A percentile compares a stretch with the other conserved stretches of the same genome.
Evolutionary conservation across 257 asterid genomes (phyloP).

Genomic region (Solanum chaucha): DNA sequence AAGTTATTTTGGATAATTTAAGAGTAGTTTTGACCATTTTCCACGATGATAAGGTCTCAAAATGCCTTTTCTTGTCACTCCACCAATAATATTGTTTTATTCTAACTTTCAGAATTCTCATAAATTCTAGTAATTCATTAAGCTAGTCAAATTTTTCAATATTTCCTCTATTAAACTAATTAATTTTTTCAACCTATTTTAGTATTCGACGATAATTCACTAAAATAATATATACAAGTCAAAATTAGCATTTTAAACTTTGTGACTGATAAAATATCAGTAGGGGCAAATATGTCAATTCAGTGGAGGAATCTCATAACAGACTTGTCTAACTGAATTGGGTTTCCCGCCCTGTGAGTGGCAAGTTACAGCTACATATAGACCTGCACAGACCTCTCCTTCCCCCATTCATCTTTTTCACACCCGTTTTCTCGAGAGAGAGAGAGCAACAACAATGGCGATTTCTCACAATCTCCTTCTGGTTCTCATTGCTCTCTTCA

Average conservation of each 20-base stretch:
- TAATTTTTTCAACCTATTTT: background rate
- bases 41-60: background rate
- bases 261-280: background rate
- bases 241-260: background rate
- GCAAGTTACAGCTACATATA: background rate
- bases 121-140: no score
- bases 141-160: background rate
- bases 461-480: slow-evolving; percentile 22
- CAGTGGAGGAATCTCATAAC: background rate
- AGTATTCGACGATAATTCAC: background rate
- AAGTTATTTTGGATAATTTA: no score
- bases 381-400: background rate
- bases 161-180: background rate
- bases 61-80: background rate
- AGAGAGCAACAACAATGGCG: slow-evolving; percentile 27
- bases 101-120: background rate
- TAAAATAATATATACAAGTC: background rate
- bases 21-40: no score
- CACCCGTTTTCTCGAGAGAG: background rate
- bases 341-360: background rate
- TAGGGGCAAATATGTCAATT: background rate
- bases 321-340: background rate
- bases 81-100: background rate
- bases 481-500: slow-evolving; percentile 27
- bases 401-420: background rate